A percentile compares a stretch with the other conserved stretches of the same genome.
Conservation (phyloP, 768 basidiomycete genomes). For the Leucocoprinus leucothites region DNA sequence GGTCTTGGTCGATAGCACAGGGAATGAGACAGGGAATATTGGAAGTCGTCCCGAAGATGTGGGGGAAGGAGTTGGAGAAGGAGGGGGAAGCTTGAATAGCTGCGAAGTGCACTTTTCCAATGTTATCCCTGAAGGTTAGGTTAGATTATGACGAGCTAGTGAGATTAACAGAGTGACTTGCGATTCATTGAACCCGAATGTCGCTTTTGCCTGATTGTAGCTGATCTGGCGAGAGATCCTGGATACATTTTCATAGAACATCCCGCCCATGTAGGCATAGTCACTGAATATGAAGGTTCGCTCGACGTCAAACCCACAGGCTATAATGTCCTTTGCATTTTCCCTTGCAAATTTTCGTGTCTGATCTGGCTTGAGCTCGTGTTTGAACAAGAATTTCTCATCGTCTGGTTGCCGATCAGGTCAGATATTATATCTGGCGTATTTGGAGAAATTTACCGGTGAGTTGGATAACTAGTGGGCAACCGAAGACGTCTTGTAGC, state of each 20-base stretch:
- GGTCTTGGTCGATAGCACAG: conserved; percentile 97
- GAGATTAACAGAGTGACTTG: conserved; percentile 38
- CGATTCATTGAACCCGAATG: conserved; percentile 97
- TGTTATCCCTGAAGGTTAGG: conserved; percentile 77
- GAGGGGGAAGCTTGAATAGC: conserved; percentile 94
- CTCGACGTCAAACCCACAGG: conserved; percentile 86
- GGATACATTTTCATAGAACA: conserved; percentile 93
- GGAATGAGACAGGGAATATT: conserved; percentile 94
- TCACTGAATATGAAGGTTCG: conserved; percentile 98
- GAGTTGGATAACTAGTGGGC: conserved; percentile 91
- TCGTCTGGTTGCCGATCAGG: conserved; percentile 57
- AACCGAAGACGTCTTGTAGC: conserved; percentile 95
- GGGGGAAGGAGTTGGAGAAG: conserved; percentile 98
- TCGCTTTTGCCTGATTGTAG: conserved; percentile 88
- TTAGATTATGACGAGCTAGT: not conserved
- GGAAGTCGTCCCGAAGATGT: conserved; percentile 83
- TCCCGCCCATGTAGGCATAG: conserved; percentile 84
- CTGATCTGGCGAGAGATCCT: conserved; percentile 92
- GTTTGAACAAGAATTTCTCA: conserved; percentile 98
- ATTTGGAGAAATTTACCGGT: conserved; percentile 56
- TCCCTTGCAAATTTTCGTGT: conserved; percentile 75
- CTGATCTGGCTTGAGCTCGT: conserved; percentile 87
- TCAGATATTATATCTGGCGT: not conserved
- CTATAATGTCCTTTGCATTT: conserved; percentile 96
- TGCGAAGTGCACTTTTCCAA: conserved; percentile 96